A percentile compares a stretch with the other conserved stretches of the same genome.
Evolutionary conservation across 2,329 filamentous ascomycete species (phyloP).

Genomic region (Pezicula radicicola): DNA sequence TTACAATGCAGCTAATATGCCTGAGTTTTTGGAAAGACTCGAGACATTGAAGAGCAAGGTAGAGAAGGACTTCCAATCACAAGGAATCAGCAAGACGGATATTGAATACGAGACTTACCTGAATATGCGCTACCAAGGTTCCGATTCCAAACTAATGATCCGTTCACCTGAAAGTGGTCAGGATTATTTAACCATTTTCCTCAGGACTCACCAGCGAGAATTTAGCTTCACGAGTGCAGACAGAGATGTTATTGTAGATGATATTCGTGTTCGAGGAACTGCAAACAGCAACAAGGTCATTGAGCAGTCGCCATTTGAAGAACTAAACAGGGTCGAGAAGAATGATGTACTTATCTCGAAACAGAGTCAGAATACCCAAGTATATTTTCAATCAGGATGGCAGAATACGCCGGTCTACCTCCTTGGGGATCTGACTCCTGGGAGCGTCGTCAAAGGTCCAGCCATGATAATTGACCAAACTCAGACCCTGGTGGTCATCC

Average conservation of each 20-base stretch:
- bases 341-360: neutral
- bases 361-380: slow-evolving; percentile 2
- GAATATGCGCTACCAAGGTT: slow-evolving; percentile 87
- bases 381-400: slow-evolving; percentile 12
- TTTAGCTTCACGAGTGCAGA: slow-evolving; percentile 78
- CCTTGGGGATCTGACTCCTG: slow-evolving; percentile 67
- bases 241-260: slow-evolving; percentile 81
- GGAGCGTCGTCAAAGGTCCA: slow-evolving; percentile 71
- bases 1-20: slow-evolving; percentile 46
- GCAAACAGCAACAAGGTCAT: slow-evolving; percentile 67
- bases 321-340: neutral
- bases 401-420: slow-evolving; percentile 7
- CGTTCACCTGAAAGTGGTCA: slow-evolving; percentile 60
- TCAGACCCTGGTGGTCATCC: slow-evolving; percentile 87
- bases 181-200: slow-evolving; percentile 76
- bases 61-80: slow-evolving; percentile 59
- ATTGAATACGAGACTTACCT: slow-evolving; percentile 89
- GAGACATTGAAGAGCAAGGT: slow-evolving; percentile 65
- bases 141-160: slow-evolving; percentile 86
- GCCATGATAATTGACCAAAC: slow-evolving; percentile 83
- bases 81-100: slow-evolving; percentile 71
- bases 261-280: slow-evolving; percentile 80
- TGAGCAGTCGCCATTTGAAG: neutral
- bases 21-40: slow-evolving; percentile 40
- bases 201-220: slow-evolving; percentile 82